phyloP scores from a whole-genome alignment of 2,329 filamentous ascomycete genomes.

The Stenocarpella maydis region DNA sequence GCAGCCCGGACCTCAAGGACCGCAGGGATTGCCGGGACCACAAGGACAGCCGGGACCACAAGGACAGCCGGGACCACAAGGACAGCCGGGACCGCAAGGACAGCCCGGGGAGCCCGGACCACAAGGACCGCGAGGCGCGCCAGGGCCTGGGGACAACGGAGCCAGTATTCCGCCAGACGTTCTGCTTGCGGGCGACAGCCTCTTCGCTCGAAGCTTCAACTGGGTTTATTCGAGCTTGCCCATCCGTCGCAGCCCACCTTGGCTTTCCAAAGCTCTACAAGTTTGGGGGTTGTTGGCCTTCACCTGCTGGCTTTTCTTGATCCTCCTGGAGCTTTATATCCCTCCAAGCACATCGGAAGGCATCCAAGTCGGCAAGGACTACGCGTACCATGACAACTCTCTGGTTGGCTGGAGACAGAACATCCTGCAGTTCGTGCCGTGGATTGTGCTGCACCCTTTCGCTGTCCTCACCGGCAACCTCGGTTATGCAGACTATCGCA shows the following conservation, averaged over 20 bases:
- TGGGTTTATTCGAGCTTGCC: background rate
- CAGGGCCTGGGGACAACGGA: background rate
- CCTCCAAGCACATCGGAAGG: constrained; percentile 29
- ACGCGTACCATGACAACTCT: constrained; percentile 7
- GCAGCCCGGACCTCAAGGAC: background rate
- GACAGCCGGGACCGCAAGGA: background rate
- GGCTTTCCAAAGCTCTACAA: constrained; percentile 15
- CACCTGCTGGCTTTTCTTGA: constrained; percentile 12
- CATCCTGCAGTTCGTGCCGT: constrained; percentile 30
- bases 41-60: background rate
- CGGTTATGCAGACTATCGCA: constrained; percentile 32
- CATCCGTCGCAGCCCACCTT: constrained; percentile 10
- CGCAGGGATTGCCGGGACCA: background rate
- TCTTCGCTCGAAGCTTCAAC: background rate
- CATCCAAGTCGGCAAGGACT: constrained; percentile 20
- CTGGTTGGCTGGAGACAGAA: constrained; percentile 31
- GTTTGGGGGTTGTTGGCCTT: constrained; percentile 20
- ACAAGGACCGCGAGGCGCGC: background rate
- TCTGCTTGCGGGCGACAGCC: background rate
- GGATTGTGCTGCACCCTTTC: constrained; percentile 32
- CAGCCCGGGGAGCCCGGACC: background rate
- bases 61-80: background rate
- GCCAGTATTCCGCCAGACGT: background rate
- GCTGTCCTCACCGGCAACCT: constrained; percentile 30
- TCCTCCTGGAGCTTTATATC: constrained; percentile 23